Evolutionary conservation across 768 basidiomycete genomes (phyloP), one percentile per base, ranked within the genome.

Genomic region (Termitomyces sp.): DNA sequence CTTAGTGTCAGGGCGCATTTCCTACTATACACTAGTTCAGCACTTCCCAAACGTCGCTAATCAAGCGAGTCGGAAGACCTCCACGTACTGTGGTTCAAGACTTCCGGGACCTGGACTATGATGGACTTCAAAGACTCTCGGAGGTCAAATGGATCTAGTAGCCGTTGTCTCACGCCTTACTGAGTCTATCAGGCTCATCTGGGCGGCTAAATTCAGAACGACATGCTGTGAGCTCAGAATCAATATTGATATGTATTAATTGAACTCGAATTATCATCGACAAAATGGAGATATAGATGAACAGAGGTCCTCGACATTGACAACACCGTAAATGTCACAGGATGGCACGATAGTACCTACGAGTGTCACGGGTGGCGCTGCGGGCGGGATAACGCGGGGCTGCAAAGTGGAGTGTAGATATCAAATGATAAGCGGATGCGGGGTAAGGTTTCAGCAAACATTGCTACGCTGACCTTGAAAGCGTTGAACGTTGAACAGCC

Each of bases 361-460:
- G 15, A 43, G 38, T 19, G 15, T 46, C 21, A 28, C 48, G 14
- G 50, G 43, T 52, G 44, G 49, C 48, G 49, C 23, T 23, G 4
- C 42, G 12, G 17, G 33, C 10, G 14, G 26, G 15, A 50, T 31
- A 46, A 15, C 15, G 55, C 37, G 44, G 49, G 44, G 19, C 49
- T 50, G 49, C 49, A 51, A 30, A 56, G 55, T 35, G 52, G 40
- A 42, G 52, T 50, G 23, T 23, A 10, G 12, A 10, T 17, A 43
- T 37, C 41, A 38, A 50, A 42, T 12, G 9, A n/a, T 31, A 40
- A 35, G 52, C 23, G 21, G 50, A 41, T 57, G 59, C 38, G 59
- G 59, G 52, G 56, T 57, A 53, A 40, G 46, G 37, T 12, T 54
- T 21, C 45, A 30, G 21, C 41, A 37, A 55, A 40, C n/a, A 45